phyloP scores from a whole-genome alignment of 495 filamentous ascomycete species.

The Bombardia bombarda region DNA sequence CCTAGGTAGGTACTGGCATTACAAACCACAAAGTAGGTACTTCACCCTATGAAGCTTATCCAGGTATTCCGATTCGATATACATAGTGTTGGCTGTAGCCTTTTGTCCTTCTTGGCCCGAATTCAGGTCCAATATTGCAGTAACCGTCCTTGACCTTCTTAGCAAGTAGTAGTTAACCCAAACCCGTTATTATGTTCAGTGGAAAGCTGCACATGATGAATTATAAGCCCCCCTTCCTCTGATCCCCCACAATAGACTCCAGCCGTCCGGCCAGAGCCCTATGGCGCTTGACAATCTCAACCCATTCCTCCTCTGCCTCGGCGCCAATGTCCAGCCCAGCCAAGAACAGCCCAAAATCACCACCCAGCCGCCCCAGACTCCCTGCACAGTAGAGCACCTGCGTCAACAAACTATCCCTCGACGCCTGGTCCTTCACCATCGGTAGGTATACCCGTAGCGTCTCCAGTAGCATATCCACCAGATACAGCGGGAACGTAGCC shows the following conservation, averaged over 20 bases:
- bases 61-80: too few relatives aligned
- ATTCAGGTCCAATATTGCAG: too few relatives aligned
- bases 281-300: conserved; percentile 85
- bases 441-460: conserved; percentile 76
- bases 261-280: conserved; percentile 75
- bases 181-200: too few relatives aligned
- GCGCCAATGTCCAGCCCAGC: conserved; percentile 53
- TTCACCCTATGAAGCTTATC: too few relatives aligned
- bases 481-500: conserved; percentile 74
- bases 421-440: conserved; percentile 70
- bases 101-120: too few relatives aligned
- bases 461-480: conserved; percentile 73
- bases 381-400: conserved; percentile 95
- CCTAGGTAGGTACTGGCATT: too few relatives aligned
- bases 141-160: too few relatives aligned
- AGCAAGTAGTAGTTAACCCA: too few relatives aligned
- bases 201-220: too few relatives aligned
- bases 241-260: conserved; percentile 68
- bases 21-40: too few relatives aligned
- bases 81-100: too few relatives aligned
- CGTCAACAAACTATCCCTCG: conserved; percentile 78
- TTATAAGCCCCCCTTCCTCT: too few relatives aligned
- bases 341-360: conserved; percentile 85
- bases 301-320: conserved; percentile 68
- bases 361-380: conserved; percentile 83